These are phyloP conservation scores for Cubamyces lactineus DNA, from an alignment of 768 basidiomycete species.

Conservation along the genomic window DNA sequence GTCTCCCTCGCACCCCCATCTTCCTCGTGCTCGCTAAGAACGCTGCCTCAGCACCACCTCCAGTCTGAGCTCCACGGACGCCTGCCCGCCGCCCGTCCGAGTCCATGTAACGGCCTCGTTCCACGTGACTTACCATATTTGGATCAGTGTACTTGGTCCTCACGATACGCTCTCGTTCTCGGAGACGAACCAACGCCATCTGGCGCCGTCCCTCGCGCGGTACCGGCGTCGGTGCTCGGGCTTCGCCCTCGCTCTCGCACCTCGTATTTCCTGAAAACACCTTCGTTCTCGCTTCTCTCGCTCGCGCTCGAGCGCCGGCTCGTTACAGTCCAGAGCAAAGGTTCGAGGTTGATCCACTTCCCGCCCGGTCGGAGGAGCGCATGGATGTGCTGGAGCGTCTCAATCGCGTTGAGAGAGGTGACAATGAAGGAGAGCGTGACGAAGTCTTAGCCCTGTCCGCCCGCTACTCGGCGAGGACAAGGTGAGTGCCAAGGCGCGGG, in stretches of 20 bases:
- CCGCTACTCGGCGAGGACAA: constrained; percentile 50
- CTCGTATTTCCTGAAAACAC: no score
- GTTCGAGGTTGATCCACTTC: constrained; percentile 73
- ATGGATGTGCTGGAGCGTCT: constrained; percentile 57
- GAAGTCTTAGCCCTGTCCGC: constrained; percentile 47
- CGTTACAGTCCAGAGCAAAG: constrained; percentile 69
- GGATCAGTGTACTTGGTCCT: no score
- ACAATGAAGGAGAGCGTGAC: constrained; percentile 52
- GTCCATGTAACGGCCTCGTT: no score
- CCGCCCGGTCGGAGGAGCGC: constrained; percentile 62
- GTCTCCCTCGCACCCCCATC: neutral
- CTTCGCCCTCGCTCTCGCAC: no score
- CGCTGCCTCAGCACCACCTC: constrained; percentile 59
- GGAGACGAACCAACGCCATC: no score
- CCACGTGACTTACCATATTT: no score
- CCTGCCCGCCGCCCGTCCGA: constrained; percentile 55
- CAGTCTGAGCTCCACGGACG: constrained; percentile 60
- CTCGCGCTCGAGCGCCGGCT: no score
- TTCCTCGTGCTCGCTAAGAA: constrained; percentile 23
- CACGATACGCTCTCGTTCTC: no score
- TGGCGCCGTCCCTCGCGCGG: no score
- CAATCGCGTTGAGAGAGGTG: constrained; percentile 40
- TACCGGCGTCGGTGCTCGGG: no score
- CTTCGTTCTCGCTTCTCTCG: no score
- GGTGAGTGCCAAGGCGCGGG: constrained; percentile 48